These are phyloP conservation scores for Pseudopithomyces maydicus DNA, from an alignment of 2,329 filamentous ascomycete species.

Conservation along the genomic window DNA sequence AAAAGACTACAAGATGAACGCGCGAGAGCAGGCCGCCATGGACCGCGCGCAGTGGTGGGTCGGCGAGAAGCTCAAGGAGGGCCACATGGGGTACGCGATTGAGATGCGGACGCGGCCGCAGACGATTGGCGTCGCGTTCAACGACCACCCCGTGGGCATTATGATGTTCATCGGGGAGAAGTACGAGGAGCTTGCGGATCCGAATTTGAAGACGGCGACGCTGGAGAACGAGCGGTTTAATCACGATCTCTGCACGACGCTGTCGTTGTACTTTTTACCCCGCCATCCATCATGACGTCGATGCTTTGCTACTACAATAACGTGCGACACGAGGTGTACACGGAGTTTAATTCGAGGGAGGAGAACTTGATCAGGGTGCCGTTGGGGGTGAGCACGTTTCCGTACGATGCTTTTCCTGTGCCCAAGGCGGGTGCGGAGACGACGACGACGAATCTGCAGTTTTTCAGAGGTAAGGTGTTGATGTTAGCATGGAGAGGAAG, in stretches of 20 bases:
- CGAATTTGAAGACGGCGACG: conserved; percentile 27
- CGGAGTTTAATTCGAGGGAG: conserved; percentile 39
- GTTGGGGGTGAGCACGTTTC: conserved; percentile 46
- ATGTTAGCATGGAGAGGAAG: not conserved
- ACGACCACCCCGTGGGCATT: conserved; percentile 52
- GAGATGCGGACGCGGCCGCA: conserved; percentile 51
- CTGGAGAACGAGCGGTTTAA: conserved; percentile 37
- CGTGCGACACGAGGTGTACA: conserved; percentile 45
- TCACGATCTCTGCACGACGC: conserved; percentile 32
- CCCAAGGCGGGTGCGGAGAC: conserved; percentile 38
- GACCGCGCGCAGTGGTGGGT: conserved; percentile 41
- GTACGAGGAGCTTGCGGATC: conserved; percentile 46
- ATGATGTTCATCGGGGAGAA: conserved; percentile 54
- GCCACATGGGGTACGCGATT: conserved; percentile 50
- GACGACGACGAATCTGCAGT: conserved; percentile 47
- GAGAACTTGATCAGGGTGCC: conserved; percentile 46
- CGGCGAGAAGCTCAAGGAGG: conserved; percentile 34
- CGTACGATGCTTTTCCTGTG: conserved; percentile 44
- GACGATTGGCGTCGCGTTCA: conserved; percentile 49
- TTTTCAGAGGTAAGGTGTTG: conserved; percentile 32
- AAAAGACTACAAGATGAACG: conserved; percentile 31
- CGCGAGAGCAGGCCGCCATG: conserved; percentile 40
- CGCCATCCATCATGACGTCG: conserved; percentile 42
- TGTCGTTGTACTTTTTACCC: conserved; percentile 46
- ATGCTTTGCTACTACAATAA: conserved; percentile 49